Conservation (phyloP, 179 eudicot species). For the Spergularia azorica region DNA sequence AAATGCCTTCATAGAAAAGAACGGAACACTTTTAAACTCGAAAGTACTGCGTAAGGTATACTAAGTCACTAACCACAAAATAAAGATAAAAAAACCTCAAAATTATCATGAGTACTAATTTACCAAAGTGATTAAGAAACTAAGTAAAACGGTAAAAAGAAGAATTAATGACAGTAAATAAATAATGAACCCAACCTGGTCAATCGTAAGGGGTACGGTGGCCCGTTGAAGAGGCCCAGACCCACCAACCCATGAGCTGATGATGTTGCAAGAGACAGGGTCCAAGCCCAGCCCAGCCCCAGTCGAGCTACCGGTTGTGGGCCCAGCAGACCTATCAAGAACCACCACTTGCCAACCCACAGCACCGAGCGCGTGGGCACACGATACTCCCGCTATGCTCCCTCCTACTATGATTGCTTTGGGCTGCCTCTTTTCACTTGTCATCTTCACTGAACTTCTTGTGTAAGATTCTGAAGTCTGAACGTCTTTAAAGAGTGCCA, state of each 20-base stretch:
- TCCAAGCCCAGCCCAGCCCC: slow-evolving; percentile 90
- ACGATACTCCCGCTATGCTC: slow-evolving; percentile 74
- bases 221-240: slow-evolving; percentile 32
- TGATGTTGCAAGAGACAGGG: slow-evolving; percentile 43
- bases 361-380: slow-evolving; percentile 61
- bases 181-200: slow-evolving; percentile 37
- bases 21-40: too few relatives aligned
- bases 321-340: slow-evolving; percentile 56
- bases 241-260: slow-evolving; percentile 53
- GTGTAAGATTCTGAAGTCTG: too few relatives aligned
- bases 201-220: slow-evolving; percentile 63
- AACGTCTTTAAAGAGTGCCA: too few relatives aligned
- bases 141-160: too few relatives aligned
- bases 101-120: too few relatives aligned
- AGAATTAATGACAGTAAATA: not conserved
- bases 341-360: slow-evolving; percentile 81
- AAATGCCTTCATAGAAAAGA: too few relatives aligned
- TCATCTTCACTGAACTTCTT: not conserved
- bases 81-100: too few relatives aligned
- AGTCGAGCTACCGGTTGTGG: slow-evolving; percentile 60
- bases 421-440: slow-evolving; percentile 17
- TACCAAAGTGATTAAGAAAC: too few relatives aligned
- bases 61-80: too few relatives aligned
- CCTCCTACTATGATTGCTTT: slow-evolving; percentile 85
- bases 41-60: too few relatives aligned